Base-by-base conservation (phyloP, 257 asterid genomes). In the Plantago ovata region DNA sequence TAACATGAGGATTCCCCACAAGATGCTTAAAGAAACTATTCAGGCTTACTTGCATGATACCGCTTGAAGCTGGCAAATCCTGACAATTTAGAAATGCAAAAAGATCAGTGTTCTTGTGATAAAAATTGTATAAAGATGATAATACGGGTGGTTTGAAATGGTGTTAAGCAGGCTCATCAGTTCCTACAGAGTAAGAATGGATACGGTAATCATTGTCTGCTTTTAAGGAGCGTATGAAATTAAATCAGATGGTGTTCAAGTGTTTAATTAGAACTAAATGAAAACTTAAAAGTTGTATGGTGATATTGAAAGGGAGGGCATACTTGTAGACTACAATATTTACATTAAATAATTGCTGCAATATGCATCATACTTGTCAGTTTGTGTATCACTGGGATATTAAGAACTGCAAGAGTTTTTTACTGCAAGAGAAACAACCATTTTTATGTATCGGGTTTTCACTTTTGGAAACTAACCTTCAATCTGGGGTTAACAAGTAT, bases 51-150 rank as follows among this genome's bases (percentile, higher is more conserved):
- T 92, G 98, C 98, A 92, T 92, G 61, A 88, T 70, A 49, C 98
- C 98, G 49, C 94, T 83, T 54, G 96, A 87, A 50, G 81, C 83
- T 10, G 98, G 98, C 70, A 92, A 70, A 65, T 92, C 98, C 98
- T 92, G 67, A 59, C 38, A 63, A 70, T 47, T 56, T 42, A 71
- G 60, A 79, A 61, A 69, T 40, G 69, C 49, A 64, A 50, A n/a
- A 38, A 45, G 47, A 68, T 76, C 70, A 77, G 69, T 40, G 40
- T 11, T 49, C 33, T 16, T 58, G 55, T 54, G 53, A 21, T 43
- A 56, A 45, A 63, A 73, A 60, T 38, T 44, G 32, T 68, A 71
- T 20, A 50, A 57, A 43, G 11, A 38, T 36, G 36, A 70, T 14
- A n/a, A 11, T 49, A 40, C 33, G 32, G 50, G 49, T 32, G 18